Conservation (phyloP, 2,329 filamentous ascomycete genomes). For the Epichloe brachyelytri region DNA sequence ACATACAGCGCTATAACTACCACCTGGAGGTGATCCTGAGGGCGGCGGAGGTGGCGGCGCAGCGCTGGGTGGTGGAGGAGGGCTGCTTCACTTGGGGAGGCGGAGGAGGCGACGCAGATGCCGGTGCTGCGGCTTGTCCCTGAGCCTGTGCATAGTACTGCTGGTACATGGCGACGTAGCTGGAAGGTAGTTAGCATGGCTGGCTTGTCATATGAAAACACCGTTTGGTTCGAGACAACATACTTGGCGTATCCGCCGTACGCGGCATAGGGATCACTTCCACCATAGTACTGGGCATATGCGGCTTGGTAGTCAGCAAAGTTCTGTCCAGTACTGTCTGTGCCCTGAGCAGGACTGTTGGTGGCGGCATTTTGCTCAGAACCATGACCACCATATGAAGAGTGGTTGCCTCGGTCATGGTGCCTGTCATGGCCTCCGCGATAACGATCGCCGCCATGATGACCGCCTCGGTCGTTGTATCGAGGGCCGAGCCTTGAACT, state of each 20-base stretch:
- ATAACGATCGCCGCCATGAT: conserved; percentile 18
- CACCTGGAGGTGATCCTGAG: conserved; percentile 38
- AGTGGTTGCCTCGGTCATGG: conserved; percentile 16
- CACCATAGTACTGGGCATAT: conserved; percentile 71
- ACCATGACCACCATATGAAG: conserved; percentile 18
- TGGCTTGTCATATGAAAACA: neutral
- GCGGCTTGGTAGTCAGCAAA: conserved; percentile 59
- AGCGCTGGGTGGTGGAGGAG: conserved; percentile 38
- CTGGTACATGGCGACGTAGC: conserved; percentile 59
- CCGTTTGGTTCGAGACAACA: conserved; percentile 10
- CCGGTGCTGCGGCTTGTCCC: conserved; percentile 34
- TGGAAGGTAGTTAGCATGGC: conserved; percentile 17
- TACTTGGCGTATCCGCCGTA: conserved; percentile 81
- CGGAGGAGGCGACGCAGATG: conserved; percentile 42
- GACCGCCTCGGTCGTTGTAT: conserved; percentile 34
- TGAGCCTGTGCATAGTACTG: conserved; percentile 46
- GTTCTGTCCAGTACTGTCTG: conserved; percentile 14
- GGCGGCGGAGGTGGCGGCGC: conserved; percentile 39
- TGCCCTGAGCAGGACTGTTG: conserved; percentile 24
- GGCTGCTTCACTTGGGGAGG: conserved; percentile 49
- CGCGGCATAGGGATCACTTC: conserved; percentile 71
- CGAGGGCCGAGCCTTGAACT: conserved; percentile 76
- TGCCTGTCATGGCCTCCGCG: conserved; percentile 17
- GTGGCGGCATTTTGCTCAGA: conserved; percentile 16
- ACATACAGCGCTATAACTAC: conserved; percentile 53